Base-by-base conservation (phyloP, 2,329 filamentous ascomycete genomes). In the Fusarium sp. region DNA sequence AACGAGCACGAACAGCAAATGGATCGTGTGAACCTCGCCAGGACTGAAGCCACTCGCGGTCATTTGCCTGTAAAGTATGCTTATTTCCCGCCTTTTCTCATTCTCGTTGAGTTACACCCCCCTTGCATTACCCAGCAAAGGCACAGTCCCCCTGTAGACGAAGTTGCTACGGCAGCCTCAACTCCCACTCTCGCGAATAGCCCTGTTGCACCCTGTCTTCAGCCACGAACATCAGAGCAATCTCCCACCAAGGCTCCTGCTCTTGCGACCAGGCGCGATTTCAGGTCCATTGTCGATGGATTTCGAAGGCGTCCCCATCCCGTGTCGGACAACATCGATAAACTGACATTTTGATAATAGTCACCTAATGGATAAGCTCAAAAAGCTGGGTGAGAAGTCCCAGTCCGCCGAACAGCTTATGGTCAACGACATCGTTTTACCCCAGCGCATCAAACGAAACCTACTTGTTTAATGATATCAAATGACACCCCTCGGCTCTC, bases 11-110 rank as follows among this genome's bases (percentile, higher is more conserved):
- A 89, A 44, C 83, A 85, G 55, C 87, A 89, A 65, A 82, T 86
- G 20, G 79, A 85, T 79, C 83, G 83, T 74, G 81, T 85, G 65
- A 84, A 84, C 52, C 81, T 90, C 35, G 88, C 88, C 31, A 80
- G 92, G 54, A 84, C 87, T 56, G 86, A 91, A 74, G 87, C 89
- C 27, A 71, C 61, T 72, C 84, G 85, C 47, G 87, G 88, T 15
- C 85, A 87, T 66, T 76, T 89, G 59, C 86, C 88, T 29, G 86
- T 90, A 58, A 86, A 87, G 88, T 90, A 88, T 72, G 87, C 78
- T 45, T 78, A 76, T 62, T 81, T 79, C 56, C 79, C 76, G 71
- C 81, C 76, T 61, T 81, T 79, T 71, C 63, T 79, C 25, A 79
- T 82, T 54, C 62, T 80, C 58, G 75, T 81, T 63, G 67, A 79